Evolutionary conservation across 2,329 filamentous ascomycete species (phyloP).

Genomic region (Exophiala viscosa): DNA sequence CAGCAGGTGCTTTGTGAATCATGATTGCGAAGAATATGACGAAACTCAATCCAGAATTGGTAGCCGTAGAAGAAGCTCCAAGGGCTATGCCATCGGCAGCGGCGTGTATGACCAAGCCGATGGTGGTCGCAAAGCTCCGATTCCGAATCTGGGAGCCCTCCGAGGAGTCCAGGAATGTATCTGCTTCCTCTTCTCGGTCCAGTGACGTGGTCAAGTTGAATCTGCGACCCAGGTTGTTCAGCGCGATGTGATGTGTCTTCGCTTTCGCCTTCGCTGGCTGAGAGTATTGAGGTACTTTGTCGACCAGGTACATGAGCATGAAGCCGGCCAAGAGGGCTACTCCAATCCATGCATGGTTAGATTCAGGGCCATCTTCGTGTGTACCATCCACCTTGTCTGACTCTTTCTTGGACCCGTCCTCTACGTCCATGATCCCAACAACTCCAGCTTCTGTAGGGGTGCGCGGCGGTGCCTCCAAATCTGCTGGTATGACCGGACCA

Average conservation of each 20-base stretch:
- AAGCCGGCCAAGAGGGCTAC: slow-evolving; percentile 84
- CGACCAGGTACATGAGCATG: slow-evolving; percentile 93
- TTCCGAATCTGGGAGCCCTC: slow-evolving; percentile 48
- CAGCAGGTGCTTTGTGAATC: slow-evolving; percentile 94
- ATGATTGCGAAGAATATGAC: slow-evolving; percentile 96
- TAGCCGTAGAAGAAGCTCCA: slow-evolving; percentile 77
- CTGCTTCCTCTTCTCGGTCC: slow-evolving; percentile 37
- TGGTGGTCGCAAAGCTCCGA: slow-evolving; percentile 74
- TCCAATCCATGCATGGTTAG: slow-evolving; percentile 73
- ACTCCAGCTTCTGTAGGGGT: slow-evolving; percentile 30
- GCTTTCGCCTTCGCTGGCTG: slow-evolving; percentile 62
- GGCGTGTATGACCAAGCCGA: slow-evolving; percentile 92
- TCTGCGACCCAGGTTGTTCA: slow-evolving; percentile 70
- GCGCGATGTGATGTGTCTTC: slow-evolving; percentile 76
- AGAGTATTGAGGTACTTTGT: slow-evolving; percentile 73
- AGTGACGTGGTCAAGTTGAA: slow-evolving; percentile 44
- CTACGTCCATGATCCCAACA: slow-evolving; percentile 28
- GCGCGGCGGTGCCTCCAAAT: slow-evolving; percentile 24
- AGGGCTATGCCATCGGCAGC: slow-evolving; percentile 93
- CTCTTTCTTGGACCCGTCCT: slow-evolving; percentile 30
- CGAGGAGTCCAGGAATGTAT: slow-evolving; percentile 53
- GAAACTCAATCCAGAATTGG: slow-evolving; percentile 72
- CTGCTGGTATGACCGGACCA: slow-evolving; percentile 32
- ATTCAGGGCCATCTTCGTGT: slow-evolving; percentile 43
- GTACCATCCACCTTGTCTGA: slow-evolving; percentile 38